A percentile compares a stretch with the other conserved stretches of the same genome.
phyloP scores from a whole-genome alignment of 1,284 basidiomycete genomes.

The Wallemia hederae region DNA sequence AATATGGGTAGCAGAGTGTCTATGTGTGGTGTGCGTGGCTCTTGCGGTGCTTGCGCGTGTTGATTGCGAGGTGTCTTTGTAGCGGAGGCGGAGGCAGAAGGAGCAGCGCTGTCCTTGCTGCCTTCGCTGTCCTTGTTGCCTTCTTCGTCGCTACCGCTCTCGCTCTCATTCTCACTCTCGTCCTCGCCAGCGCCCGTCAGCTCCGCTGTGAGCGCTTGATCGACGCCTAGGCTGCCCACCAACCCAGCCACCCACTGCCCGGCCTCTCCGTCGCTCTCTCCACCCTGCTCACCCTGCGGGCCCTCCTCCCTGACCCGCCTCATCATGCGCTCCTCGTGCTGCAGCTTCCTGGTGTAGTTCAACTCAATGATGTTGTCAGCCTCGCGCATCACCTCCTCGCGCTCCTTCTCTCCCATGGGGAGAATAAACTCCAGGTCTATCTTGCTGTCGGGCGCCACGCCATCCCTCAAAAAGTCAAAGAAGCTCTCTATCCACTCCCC shows the following conservation, averaged over 20 bases:
- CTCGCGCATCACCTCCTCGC: slow-evolving; percentile 44
- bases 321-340: slow-evolving; percentile 62
- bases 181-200: neutral
- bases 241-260: neutral
- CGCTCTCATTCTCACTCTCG: neutral
- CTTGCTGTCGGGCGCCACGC: slow-evolving; percentile 21
- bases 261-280: neutral
- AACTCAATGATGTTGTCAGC: slow-evolving; percentile 62
- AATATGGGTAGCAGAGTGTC: neutral
- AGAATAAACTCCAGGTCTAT: slow-evolving; percentile 61
- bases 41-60: too few species aligned
- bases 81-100: too few species aligned
- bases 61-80: too few species aligned
- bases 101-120: too few species aligned
- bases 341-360: slow-evolving; percentile 69
- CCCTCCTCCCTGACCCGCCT: slow-evolving; percentile 30
- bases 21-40: too few species aligned
- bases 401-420: slow-evolving; percentile 44
- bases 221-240: neutral
- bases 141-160: neutral
- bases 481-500: slow-evolving; percentile 96
- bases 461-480: slow-evolving; percentile 69
- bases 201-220: neutral
- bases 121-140: neutral
- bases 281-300: slow-evolving; percentile 2